Evolutionary conservation across 257 asterid species (phyloP).

Genomic region (Solanum pennellii): DNA sequence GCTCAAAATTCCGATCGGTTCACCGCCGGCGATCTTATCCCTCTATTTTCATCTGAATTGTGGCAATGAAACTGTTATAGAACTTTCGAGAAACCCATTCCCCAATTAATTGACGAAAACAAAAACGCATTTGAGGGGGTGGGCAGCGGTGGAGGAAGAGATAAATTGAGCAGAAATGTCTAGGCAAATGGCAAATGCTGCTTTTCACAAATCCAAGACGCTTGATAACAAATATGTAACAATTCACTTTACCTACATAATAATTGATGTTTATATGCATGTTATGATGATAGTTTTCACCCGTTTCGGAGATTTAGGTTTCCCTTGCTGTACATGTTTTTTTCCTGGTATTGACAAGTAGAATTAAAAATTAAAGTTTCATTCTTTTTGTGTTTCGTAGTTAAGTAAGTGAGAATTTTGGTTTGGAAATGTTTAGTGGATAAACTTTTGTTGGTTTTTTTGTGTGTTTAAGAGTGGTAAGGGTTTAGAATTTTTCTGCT

Average conservation of each 20-base stretch:
- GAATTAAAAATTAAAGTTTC: background rate
- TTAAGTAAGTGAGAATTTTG: background rate
- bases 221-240: slow-evolving; percentile 55
- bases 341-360: background rate
- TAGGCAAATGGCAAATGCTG: slow-evolving; percentile 39
- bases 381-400: background rate
- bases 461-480: background rate
- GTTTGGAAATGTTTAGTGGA: background rate
- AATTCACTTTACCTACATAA: background rate
- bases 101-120: background rate
- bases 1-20: background rate
- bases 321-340: background rate
- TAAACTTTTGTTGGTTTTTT: background rate
- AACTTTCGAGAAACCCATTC: background rate
- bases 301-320: background rate
- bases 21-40: background rate
- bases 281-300: background rate
- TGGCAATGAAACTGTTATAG: background rate
- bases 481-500: background rate
- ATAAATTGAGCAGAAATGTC: slow-evolving; percentile 18
- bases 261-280: background rate
- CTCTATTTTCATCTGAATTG: background rate
- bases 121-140: background rate
- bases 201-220: slow-evolving; percentile 54
- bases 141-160: background rate